A percentile compares a stretch with the other conserved stretches of the same genome.
phyloP scores from a whole-genome alignment of 2,329 filamentous ascomycete genomes.

The Delphinella strobiligena region DNA sequence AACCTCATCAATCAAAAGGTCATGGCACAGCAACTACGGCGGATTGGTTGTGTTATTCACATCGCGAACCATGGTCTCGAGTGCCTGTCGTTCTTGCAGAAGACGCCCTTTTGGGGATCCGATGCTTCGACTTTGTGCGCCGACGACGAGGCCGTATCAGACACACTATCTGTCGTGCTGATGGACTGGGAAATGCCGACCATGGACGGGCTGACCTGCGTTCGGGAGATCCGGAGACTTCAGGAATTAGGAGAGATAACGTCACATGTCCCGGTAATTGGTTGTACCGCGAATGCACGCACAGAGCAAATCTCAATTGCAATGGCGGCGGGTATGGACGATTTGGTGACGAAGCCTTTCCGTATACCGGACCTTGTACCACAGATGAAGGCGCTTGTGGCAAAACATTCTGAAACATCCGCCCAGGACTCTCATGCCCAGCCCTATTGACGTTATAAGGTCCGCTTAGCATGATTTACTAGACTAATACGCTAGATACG shows the following conservation, averaged over 20 bases:
- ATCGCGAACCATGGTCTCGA: constrained; percentile 18
- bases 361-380: constrained; percentile 22
- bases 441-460: no score
- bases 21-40: constrained; percentile 16
- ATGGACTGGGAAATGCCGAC: constrained; percentile 48
- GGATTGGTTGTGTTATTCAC: constrained; percentile 15
- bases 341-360: constrained; percentile 23
- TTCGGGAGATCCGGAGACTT: constrained; percentile 49
- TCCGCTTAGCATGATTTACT: no score
- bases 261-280: constrained; percentile 56
- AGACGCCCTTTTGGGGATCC: constrained; percentile 9
- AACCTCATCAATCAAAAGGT: constrained; percentile 19
- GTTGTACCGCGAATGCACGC: constrained; percentile 63
- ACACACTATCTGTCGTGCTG: not conserved
- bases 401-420: no score
- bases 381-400: no score
- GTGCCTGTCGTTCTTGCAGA: constrained; percentile 15
- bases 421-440: no score
- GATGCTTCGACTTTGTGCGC: not conserved
- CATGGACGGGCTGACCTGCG: constrained; percentile 64
- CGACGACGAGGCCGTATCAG: not conserved
- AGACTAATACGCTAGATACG: no score
- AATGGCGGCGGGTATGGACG: constrained; percentile 20
- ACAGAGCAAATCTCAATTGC: constrained; percentile 26
- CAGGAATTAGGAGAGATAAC: constrained; percentile 45